Evolutionary conservation across 2,329 filamentous ascomycete genomes (phyloP), one percentile per base, ranked within the genome.

Genomic region (Cephalotrichum gorgonifer): DNA sequence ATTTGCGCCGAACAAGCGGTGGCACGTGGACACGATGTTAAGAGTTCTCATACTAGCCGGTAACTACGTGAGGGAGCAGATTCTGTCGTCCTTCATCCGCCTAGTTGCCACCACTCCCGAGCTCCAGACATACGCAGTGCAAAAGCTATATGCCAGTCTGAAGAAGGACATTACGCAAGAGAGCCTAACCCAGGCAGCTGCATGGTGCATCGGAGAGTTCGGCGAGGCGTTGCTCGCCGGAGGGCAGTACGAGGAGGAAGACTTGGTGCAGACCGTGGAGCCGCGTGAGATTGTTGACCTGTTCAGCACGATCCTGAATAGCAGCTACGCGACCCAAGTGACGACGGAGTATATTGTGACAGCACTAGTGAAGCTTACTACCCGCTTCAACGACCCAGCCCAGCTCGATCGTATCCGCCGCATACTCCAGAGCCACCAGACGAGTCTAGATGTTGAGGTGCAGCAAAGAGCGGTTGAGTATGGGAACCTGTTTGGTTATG

Each of bases 151-250:
- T 64, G 75, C 83, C 20, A 86, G 86, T 53, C 71, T 98, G 49
- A 95, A 93, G 65, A 93, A 95, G 56, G 93, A 98, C 58, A 96
- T 98, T 58, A 96, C 91, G 2, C 93, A 98, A 64, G 94, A 98
- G 67, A 94, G 89, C 54, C 71, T 98, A 54, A 96, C 89, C 8
- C 78, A 97, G 54, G 89, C 91, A 45, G 93, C 88, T 33, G 85
- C 93, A 6, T 98, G 93, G 93, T 94, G 93, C 48, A 95, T 98
- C 63, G 93, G 94, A 61, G 93, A 98, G 69, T 98, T 90, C 61
- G 91, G 88, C 12, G 93, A 98, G 65, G 80, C 86, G 20, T 74
- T 98, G n/a, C 74, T 98, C 31, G 80, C 80, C 52, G 90, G 90
- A 31, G 90, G 90, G 1, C 86, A 93, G 58, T 95, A 94, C 56